Evolutionary conservation across 352 stramenopile genomes (phyloP).

Genomic region (Phytopythium sindhum): DNA sequence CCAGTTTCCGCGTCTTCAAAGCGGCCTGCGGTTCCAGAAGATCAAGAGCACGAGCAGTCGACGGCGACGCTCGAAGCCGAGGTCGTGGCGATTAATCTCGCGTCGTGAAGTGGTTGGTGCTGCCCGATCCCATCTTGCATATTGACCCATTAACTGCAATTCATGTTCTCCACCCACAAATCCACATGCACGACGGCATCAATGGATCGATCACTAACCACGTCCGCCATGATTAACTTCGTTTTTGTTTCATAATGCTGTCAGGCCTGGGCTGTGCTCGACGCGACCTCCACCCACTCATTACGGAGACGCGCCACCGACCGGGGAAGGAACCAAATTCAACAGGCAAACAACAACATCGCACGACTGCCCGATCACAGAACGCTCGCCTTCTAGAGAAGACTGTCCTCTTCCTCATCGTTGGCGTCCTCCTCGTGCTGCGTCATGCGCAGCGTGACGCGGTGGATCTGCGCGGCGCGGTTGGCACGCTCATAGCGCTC

Average conservation of each 20-base stretch:
- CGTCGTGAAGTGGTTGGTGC: constrained; percentile 10
- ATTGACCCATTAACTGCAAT: neutral
- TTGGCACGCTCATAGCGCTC: constrained; percentile 56
- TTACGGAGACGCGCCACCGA: neutral
- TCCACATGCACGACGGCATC: neutral
- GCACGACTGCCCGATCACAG: neutral
- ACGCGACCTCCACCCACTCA: neutral
- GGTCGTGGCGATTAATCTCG: constrained; percentile 28
- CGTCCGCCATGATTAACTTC: neutral
- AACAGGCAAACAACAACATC: constrained; percentile 7
- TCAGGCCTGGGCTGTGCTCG: neutral
- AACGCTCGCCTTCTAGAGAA: constrained; percentile 35
- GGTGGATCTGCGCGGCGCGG: constrained; percentile 62
- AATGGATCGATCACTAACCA: neutral
- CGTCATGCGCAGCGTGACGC: constrained; percentile 72
- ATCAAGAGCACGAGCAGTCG: constrained; percentile 3
- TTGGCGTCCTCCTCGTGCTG: constrained; percentile 43
- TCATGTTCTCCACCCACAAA: neutral
- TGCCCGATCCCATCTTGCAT: neutral
- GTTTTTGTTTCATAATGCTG: neutral
- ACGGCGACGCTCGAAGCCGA: constrained; percentile 31
- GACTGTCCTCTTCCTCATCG: constrained; percentile 50
- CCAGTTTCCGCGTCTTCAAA: neutral
- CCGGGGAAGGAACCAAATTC: neutral
- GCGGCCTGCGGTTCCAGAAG: neutral